Conservation (phyloP, 306 rosid species). For the Hippophae tibetana region DNA sequence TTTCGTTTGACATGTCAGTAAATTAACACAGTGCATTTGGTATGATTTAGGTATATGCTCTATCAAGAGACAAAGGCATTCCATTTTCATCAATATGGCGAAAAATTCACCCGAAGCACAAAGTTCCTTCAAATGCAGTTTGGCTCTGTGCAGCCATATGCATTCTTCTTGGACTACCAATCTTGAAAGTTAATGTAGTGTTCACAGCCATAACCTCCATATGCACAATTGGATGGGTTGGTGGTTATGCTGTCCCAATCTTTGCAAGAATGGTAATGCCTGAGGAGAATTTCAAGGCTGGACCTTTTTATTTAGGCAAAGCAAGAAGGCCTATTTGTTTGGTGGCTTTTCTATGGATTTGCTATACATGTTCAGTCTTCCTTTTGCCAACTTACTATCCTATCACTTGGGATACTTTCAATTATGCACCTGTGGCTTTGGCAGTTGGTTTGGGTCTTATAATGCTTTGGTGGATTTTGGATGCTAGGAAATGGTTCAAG, state of each 20-base stretch:
- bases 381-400: slow-evolving; percentile 71
- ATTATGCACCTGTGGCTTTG: slow-evolving; percentile 77
- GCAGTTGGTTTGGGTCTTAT: slow-evolving; percentile 49
- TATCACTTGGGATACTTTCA: slow-evolving; percentile 60
- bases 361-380: slow-evolving; percentile 77
- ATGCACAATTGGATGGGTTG: slow-evolving; percentile 80
- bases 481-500: slow-evolving; percentile 84
- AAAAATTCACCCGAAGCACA: slow-evolving; percentile 58
- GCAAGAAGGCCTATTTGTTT: slow-evolving; percentile 69
- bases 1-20: neutral
- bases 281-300: slow-evolving; percentile 57
- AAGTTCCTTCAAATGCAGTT: slow-evolving; percentile 77
- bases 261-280: slow-evolving; percentile 70
- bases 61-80: slow-evolving; percentile 72
- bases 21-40: slow-evolving; percentile 3
- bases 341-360: slow-evolving; percentile 71
- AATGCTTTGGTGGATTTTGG: slow-evolving; percentile 80
- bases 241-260: slow-evolving; percentile 85
- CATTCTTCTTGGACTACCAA: slow-evolving; percentile 76
- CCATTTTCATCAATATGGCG: slow-evolving; percentile 66
- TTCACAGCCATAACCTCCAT: slow-evolving; percentile 74
- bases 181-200: slow-evolving; percentile 58
- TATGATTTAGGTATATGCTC: slow-evolving; percentile 61
- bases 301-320: slow-evolving; percentile 74
- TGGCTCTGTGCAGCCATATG: slow-evolving; percentile 82